These are phyloP conservation scores for Hanseniaspora guilliermondii DNA, from an alignment of 805 yeast genomes.

Conservation along the genomic window DNA sequence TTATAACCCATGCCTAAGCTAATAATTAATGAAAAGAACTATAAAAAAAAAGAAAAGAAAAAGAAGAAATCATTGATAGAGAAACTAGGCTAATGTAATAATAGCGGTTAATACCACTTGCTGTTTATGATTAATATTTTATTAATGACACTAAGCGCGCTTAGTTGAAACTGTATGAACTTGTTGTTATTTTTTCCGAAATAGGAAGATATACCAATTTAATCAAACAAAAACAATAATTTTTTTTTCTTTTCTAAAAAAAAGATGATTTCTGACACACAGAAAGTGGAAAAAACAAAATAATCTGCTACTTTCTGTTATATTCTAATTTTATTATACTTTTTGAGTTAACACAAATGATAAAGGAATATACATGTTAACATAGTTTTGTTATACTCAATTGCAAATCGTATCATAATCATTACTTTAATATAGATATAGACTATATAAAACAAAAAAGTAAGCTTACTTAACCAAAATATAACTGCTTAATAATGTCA, in stretches of 20 bases:
- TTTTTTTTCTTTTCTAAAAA: too few species aligned
- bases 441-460: neutral
- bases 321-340: too few species aligned
- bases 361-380: too few species aligned
- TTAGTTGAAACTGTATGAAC: neutral
- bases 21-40: too few species aligned
- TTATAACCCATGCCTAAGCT: too few species aligned
- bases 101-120: neutral
- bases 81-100: neutral
- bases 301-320: too few species aligned
- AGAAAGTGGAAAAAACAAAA: neutral
- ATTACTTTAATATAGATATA: neutral
- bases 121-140: neutral
- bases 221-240: constrained; percentile 3
- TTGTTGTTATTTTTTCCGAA: neutral
- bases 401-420: too few species aligned
- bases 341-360: too few species aligned
- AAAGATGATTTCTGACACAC: neutral
- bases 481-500: neutral
- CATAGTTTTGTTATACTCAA: too few species aligned
- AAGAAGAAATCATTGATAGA: too few species aligned
- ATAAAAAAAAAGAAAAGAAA: too few species aligned
- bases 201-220: neutral
- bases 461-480: neutral
- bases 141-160: neutral